Conservation (phyloP, 495 filamentous ascomycete species). For the Paragyromitra xinjiangensis region DNA sequence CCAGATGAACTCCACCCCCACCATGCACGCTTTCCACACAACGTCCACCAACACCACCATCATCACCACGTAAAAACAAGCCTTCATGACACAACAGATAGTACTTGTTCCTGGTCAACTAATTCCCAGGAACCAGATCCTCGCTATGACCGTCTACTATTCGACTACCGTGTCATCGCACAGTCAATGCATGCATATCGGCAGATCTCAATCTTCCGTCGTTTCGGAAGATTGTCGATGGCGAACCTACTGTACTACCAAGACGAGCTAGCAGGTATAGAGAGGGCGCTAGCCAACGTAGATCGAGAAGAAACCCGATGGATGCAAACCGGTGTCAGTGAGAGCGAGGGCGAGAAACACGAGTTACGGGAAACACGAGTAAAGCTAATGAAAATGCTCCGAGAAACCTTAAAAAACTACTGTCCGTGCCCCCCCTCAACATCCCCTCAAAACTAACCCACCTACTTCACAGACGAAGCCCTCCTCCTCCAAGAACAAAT, state of each 20-base stretch:
- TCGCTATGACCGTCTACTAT: slow-evolving; percentile 44
- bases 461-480: slow-evolving; percentile 36
- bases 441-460: neutral
- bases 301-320: slow-evolving; percentile 46
- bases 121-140: slow-evolving; percentile 45
- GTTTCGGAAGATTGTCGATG: slow-evolving; percentile 54
- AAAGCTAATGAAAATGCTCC: slow-evolving; percentile 47
- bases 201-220: slow-evolving; percentile 54
- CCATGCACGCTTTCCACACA: slow-evolving; percentile 20
- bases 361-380: slow-evolving; percentile 42
- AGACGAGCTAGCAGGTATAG: slow-evolving; percentile 47
- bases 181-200: slow-evolving; percentile 56
- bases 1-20: slow-evolving; percentile 35
- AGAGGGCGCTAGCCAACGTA: slow-evolving; percentile 32
- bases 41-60: slow-evolving; percentile 36
- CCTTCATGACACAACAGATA: slow-evolving; percentile 30
- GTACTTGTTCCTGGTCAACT: slow-evolving; percentile 49
- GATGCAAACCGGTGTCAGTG: slow-evolving; percentile 46
- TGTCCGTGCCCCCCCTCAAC: slow-evolving; percentile 14
- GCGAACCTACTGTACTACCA: slow-evolving; percentile 51
- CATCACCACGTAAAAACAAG: slow-evolving; percentile 27
- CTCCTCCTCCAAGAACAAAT: slow-evolving; percentile 56
- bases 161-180: slow-evolving; percentile 50
- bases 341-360: slow-evolving; percentile 45
- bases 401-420: slow-evolving; percentile 45